Evolutionary conservation across 768 basidiomycete species (phyloP).

Genomic region (Pholiota molesta): DNA sequence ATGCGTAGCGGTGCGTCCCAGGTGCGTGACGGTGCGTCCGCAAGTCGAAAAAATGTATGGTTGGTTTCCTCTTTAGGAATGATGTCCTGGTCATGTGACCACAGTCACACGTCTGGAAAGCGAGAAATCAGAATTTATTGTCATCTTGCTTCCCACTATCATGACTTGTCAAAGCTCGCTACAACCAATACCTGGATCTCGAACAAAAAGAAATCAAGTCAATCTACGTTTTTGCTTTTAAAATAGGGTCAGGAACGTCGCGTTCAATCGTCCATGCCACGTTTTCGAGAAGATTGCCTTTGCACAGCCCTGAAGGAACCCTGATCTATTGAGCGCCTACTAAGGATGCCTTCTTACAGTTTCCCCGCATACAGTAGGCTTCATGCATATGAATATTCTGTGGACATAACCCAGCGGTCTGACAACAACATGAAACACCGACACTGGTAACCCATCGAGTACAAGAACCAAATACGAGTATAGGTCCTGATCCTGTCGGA

Average conservation of each 20-base stretch:
- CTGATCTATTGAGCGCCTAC: conserved; percentile 3
- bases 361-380: conserved; percentile 8
- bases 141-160: conserved; percentile 1
- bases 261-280: conserved; percentile 13
- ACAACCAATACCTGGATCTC: conserved; percentile 1
- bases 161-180: background rate
- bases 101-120: background rate
- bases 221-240: background rate
- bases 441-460: conserved; percentile 16
- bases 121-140: background rate
- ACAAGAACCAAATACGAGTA: conserved; percentile 26
- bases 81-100: background rate
- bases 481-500: conserved; percentile 24
- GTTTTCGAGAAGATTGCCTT: conserved; percentile 11
- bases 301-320: conserved; percentile 14
- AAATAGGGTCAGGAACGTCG: conserved; percentile 1
- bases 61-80: background rate
- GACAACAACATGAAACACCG: conserved; percentile 21
- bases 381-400: background rate
- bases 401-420: conserved; percentile 8
- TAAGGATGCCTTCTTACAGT: background rate
- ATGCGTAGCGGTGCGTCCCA: background rate
- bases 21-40: background rate
- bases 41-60: background rate
- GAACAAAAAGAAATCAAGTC: background rate